Evolutionary conservation across 2,329 filamentous ascomycete species (phyloP).

Genomic region (Drechslerella coelobrocha): DNA sequence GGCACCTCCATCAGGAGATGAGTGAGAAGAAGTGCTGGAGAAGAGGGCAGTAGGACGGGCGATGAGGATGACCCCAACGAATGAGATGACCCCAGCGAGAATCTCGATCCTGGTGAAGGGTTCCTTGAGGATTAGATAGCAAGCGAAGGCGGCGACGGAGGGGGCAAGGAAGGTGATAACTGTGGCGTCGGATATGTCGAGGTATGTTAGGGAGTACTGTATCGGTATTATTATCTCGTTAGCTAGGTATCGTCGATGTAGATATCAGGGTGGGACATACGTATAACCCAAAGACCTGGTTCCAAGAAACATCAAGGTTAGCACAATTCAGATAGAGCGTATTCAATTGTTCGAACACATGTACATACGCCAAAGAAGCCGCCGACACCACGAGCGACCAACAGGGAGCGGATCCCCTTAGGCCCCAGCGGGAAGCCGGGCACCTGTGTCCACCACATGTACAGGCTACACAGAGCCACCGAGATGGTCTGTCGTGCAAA

Average conservation of each 20-base stretch:
- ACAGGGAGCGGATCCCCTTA: slow-evolving; percentile 70
- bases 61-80: slow-evolving; percentile 82
- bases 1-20: too few species aligned
- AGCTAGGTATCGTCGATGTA: slow-evolving; percentile 13
- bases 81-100: slow-evolving; percentile 74
- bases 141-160: slow-evolving; percentile 78
- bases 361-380: slow-evolving; percentile 60
- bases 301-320: background rate
- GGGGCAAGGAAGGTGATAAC: slow-evolving; percentile 88
- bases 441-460: slow-evolving; percentile 75
- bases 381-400: slow-evolving; percentile 71
- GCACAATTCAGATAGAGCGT: background rate
- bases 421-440: slow-evolving; percentile 75
- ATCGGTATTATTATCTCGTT: slow-evolving; percentile 5
- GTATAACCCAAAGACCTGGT: slow-evolving; percentile 52
- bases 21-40: slow-evolving; percentile 53
- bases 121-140: slow-evolving; percentile 75
- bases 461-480: slow-evolving; percentile 68
- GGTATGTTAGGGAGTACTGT: slow-evolving; percentile 72
- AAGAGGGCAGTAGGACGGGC: slow-evolving; percentile 72
- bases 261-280: slow-evolving; percentile 56
- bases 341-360: background rate
- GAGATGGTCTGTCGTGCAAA: slow-evolving; percentile 82
- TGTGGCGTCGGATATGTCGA: slow-evolving; percentile 84
- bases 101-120: slow-evolving; percentile 80